Evolutionary conservation across 129 eudicot genomes (phyloP).

Genomic region (Helianthus tuberosus): DNA sequence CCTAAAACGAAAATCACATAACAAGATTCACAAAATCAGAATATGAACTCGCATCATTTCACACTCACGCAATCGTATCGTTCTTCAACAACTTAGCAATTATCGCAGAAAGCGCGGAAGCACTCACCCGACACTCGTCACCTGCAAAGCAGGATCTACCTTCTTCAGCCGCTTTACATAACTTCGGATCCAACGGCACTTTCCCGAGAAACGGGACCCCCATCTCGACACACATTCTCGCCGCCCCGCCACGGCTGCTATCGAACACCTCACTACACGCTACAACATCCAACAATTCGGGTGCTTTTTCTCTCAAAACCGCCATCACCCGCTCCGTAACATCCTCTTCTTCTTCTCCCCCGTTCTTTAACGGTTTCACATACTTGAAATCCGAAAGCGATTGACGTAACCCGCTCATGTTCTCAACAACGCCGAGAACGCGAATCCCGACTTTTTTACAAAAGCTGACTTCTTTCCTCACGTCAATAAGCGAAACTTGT

Average conservation of each 20-base stretch:
- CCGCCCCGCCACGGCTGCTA: constrained; percentile 85
- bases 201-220: constrained; percentile 88
- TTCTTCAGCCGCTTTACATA: constrained; percentile 93
- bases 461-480: constrained; percentile 78
- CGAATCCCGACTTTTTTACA: constrained; percentile 81
- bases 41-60: no score
- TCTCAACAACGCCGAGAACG: constrained; percentile 90
- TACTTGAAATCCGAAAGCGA: constrained; percentile 58
- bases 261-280: constrained; percentile 80
- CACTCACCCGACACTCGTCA: constrained; percentile 61
- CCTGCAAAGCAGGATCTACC: constrained; percentile 81
- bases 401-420: constrained; percentile 87
- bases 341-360: constrained; percentile 56
- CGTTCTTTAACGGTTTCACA: constrained; percentile 42
- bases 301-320: constrained; percentile 63
- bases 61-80: constrained; percentile 8
- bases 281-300: constrained; percentile 63
- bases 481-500: constrained; percentile 91
- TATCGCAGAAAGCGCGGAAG: constrained; percentile 65
- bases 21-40: neutral
- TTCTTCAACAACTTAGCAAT: constrained; percentile 60
- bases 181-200: constrained; percentile 83
- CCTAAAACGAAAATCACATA: no score
- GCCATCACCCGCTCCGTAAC: constrained; percentile 54
- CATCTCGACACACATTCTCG: constrained; percentile 75